phyloP scores from a whole-genome alignment of 2,329 filamentous ascomycete genomes.

The Eutypella sp. region DNA sequence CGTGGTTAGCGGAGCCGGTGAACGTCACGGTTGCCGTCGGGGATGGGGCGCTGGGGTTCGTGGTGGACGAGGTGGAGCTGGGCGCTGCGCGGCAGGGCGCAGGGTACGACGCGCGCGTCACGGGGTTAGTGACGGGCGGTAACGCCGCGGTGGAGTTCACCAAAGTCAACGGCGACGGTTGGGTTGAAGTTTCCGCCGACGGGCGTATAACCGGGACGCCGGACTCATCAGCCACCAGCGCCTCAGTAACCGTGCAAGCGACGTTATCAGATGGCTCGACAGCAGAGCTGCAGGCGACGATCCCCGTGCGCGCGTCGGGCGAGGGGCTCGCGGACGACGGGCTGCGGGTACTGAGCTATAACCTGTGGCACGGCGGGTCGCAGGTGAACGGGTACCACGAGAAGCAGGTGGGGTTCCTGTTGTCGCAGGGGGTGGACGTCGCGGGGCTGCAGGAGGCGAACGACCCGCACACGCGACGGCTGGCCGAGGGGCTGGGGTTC shows the following conservation, averaged over 20 bases:
- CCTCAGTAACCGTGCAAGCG: conserved; percentile 24
- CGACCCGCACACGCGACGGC: conserved; percentile 24
- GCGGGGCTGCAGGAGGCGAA: conserved; percentile 34
- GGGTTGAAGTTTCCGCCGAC: conserved; percentile 27
- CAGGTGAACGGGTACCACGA: conserved; percentile 31
- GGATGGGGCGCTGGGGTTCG: conserved; percentile 16
- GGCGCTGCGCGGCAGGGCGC: conserved; percentile 33
- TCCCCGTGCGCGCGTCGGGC: conserved; percentile 25
- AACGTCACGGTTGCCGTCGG: conserved; percentile 19
- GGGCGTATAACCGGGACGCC: conserved; percentile 34
- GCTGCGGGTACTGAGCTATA: conserved; percentile 32
- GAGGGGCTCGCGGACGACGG: conserved; percentile 22
- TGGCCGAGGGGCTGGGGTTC: conserved; percentile 36
- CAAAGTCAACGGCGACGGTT: conserved; percentile 21
- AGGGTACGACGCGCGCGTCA: conserved; percentile 25
- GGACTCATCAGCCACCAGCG: conserved; percentile 4
- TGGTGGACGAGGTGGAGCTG: conserved; percentile 24
- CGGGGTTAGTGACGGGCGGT: conserved; percentile 27
- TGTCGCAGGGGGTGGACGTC: conserved; percentile 27
- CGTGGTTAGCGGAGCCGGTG: conserved; percentile 30
- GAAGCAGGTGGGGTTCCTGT: conserved; percentile 34
- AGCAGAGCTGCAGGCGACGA: conserved; percentile 23
- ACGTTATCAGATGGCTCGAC: conserved; percentile 18
- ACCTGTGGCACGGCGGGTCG: conserved; percentile 36
- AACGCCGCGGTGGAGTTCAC: conserved; percentile 22